Evolutionary conservation across 495 filamentous ascomycete genomes (phyloP).

Genomic region (Penicillium nucicola): DNA sequence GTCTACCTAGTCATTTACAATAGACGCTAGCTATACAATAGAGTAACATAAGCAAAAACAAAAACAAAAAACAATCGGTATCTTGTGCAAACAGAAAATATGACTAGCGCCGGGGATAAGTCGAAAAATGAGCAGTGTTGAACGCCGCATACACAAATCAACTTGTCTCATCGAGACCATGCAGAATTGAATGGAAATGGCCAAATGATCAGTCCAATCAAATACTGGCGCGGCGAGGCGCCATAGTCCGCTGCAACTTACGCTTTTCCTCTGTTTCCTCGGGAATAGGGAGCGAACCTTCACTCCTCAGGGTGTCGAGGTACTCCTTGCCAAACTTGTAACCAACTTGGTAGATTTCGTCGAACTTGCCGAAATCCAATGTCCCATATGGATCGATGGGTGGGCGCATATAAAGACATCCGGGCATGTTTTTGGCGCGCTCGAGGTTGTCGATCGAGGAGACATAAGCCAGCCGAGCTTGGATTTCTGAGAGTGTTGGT

Average conservation of each 20-base stretch:
- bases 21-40: neutral
- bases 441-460: slow-evolving; percentile 90
- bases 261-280: slow-evolving; percentile 85
- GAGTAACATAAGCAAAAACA: neutral
- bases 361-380: slow-evolving; percentile 93
- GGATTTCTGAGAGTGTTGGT: slow-evolving; percentile 92
- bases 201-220: slow-evolving; percentile 1
- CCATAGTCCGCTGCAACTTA: slow-evolving; percentile 87
- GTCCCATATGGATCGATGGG: slow-evolving; percentile 93
- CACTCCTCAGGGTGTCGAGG: slow-evolving; percentile 66
- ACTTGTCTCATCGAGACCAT: neutral
- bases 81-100: slow-evolving; percentile 2
- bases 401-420: slow-evolving; percentile 92
- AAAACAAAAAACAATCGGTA: neutral
- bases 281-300: slow-evolving; percentile 63
- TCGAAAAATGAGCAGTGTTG: neutral
- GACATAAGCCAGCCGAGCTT: slow-evolving; percentile 91
- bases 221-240: slow-evolving; percentile 88
- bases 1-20: neutral
- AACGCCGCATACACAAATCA: slow-evolving; percentile 2
- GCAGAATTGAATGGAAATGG: neutral
- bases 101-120: neutral
- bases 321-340: slow-evolving; percentile 81
- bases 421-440: slow-evolving; percentile 79
- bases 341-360: slow-evolving; percentile 90